Evolutionary conservation across 805 yeast genomes (phyloP), one percentile per base, ranked within the genome.

Genomic region (Zygosaccharomyces kombuchaensis): DNA sequence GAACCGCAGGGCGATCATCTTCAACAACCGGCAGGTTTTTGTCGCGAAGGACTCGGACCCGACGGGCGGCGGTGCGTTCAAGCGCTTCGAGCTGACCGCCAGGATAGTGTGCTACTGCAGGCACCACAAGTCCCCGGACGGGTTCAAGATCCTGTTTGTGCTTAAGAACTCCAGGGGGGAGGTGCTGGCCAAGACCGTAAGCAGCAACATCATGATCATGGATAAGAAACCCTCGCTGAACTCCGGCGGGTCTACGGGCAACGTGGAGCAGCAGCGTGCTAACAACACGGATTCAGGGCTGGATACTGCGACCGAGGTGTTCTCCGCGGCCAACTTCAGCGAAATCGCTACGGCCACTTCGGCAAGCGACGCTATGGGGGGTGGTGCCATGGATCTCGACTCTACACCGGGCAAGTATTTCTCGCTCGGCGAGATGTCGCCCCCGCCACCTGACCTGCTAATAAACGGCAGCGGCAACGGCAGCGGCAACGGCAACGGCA

Each of bases 21-120:
- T 90, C 73, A 91, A 93, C 68, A 87, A 95, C 67, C 85, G 87
- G 58, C 97, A 91, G 66, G 76, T 93, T 19, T 76, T 88, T 34
- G 78, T 87, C 43, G 52, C 59, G 27, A 60, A 57, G 26, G 57
- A 58, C 30, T 48, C 55, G 26, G 60, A 55, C 10, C 46, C 53
- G 21, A 58, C 54, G 12, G 52, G 54, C 22, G 55, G 48, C 13
- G 51, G 53, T 7, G 46, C 56, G 37, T 62, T 64, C 12, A 70
- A 69, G 36, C 59, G 57, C 30, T 57, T 78, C 14, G 80, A 75
- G 40, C 62, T 81, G 4, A 77, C 79, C 16, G 70, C 96, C 19
- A 78, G 99, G 66, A 80, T 93, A 34, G 91, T 91, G 8, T 91
- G 99, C 66, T 91, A 93, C 64, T 93, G 98, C 68, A 80, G 98